A percentile compares a stretch with the other conserved stretches of the same genome.
Conservation (phyloP, 2,329 filamentous ascomycete genomes). For the Myriosclerotinia curreyana region DNA sequence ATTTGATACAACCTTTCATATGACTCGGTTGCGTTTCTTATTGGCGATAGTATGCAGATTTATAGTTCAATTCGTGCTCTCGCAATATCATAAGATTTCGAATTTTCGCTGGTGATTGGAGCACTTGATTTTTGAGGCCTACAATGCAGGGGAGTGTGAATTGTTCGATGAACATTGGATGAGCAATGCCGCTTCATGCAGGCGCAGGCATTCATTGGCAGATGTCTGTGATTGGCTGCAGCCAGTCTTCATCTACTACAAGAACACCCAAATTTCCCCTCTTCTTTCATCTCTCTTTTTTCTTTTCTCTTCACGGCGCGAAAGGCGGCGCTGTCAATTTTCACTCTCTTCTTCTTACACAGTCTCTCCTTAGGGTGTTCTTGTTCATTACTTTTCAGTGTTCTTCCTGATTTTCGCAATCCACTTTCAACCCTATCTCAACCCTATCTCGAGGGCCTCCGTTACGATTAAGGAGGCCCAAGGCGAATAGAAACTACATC, state of each 20-base stretch:
- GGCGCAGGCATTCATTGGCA: too few species aligned
- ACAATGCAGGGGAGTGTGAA: neutral
- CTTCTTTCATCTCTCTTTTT: neutral
- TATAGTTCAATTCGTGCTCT: too few species aligned
- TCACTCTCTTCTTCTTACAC: neutral
- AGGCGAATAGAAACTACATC: conserved; percentile 16
- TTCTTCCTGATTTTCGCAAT: neutral
- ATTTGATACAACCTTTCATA: neutral
- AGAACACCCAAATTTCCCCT: neutral
- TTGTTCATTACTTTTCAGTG: neutral
- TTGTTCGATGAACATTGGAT: too few species aligned
- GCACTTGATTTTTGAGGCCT: conserved; percentile 4
- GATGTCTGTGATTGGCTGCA: conserved; percentile 1
- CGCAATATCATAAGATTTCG: too few species aligned
- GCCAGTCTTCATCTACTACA: neutral
- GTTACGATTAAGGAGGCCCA: conserved; percentile 15
- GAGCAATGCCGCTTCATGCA: neutral
- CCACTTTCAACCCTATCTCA: neutral
- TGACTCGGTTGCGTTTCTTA: too few species aligned
- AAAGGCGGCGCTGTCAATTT: conserved; percentile 12
- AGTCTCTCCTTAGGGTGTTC: neutral
- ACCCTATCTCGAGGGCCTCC: conserved; percentile 9
- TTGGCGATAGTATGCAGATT: too few species aligned
- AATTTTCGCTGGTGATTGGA: neutral
- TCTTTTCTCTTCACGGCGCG: conserved; percentile 11